Conservation (phyloP, 331 rosid genomes). For the Pyracantha coccinea region DNA sequence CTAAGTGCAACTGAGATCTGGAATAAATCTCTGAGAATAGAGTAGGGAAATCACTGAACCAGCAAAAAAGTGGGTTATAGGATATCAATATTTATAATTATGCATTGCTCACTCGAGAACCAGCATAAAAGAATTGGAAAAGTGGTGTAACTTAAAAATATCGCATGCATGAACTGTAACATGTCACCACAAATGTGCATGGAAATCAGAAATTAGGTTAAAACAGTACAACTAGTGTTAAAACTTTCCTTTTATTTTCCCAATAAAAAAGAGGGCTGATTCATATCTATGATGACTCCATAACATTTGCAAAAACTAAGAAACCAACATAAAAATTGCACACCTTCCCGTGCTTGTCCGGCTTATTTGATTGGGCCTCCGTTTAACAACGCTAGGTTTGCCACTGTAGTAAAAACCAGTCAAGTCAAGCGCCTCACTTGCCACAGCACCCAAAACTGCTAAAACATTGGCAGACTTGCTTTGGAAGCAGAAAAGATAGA, state of each 20-base stretch:
- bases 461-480: constrained; percentile 95
- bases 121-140: not conserved
- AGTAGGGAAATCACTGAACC: not conserved
- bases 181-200: not conserved
- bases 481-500: constrained; percentile 33
- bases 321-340: not conserved
- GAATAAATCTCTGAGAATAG: not conserved
- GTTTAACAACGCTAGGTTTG: constrained; percentile 54
- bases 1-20: not conserved
- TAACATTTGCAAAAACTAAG: not conserved
- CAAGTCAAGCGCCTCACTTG: constrained; percentile 84
- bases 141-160: not conserved
- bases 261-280: not conserved
- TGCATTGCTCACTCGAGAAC: not conserved
- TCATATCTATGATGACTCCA: not conserved
- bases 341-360: constrained; percentile 70
- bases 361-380: constrained; percentile 49
- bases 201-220: not conserved
- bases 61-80: too few relatives aligned
- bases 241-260: not conserved
- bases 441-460: constrained; percentile 89
- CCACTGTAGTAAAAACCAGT: constrained; percentile 89
- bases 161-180: not conserved
- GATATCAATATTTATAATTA: not conserved
- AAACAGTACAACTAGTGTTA: not conserved